Evolutionary conservation across 176 grass and related monocot genomes (phyloP).

Genomic region (Pontederia crassipes): DNA sequence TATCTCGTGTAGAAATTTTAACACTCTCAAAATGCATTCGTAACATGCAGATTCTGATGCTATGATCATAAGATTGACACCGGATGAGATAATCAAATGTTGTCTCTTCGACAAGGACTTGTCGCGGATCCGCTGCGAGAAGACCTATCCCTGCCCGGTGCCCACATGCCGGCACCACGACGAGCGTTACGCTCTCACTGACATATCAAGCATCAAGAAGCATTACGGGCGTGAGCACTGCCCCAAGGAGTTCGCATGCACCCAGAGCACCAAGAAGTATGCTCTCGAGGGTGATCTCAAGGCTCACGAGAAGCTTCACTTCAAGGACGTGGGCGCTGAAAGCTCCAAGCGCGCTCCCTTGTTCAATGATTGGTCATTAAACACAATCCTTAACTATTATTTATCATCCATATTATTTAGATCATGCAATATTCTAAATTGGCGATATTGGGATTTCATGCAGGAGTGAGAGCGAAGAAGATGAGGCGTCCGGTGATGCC

Average conservation of each 20-base stretch:
- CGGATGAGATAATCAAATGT: slow-evolving; percentile 56
- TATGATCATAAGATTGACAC: slow-evolving; percentile 83
- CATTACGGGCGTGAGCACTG: slow-evolving; percentile 96
- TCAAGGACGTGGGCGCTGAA: slow-evolving; percentile 50
- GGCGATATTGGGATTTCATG: not conserved
- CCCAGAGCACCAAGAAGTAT: slow-evolving; percentile 88
- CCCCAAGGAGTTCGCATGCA: slow-evolving; percentile 92
- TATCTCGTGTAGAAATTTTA: too few relatives aligned
- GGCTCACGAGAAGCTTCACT: slow-evolving; percentile 87
- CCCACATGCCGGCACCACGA: slow-evolving; percentile 81
- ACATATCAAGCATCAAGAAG: slow-evolving; percentile 96
- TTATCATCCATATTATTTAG: too few relatives aligned
- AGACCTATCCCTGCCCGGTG: slow-evolving; percentile 83
- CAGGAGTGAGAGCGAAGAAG: too few relatives aligned
- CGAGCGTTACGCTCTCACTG: slow-evolving; percentile 52
- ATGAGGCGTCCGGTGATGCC: too few relatives aligned
- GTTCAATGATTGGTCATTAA: too few relatives aligned
- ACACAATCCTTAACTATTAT: too few relatives aligned
- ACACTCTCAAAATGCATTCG: too few relatives aligned
- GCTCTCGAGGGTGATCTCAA: slow-evolving; percentile 96
- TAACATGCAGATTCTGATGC: slow-evolving; percentile 56
- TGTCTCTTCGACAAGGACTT: slow-evolving; percentile 51
- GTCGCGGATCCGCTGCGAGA: slow-evolving; percentile 20
- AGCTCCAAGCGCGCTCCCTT: too few relatives aligned
- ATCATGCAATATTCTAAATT: not conserved